These are phyloP conservation scores for Krasilnikovozyma curviuscula DNA, from an alignment of 768 basidiomycete genomes.

Conservation along the genomic window DNA sequence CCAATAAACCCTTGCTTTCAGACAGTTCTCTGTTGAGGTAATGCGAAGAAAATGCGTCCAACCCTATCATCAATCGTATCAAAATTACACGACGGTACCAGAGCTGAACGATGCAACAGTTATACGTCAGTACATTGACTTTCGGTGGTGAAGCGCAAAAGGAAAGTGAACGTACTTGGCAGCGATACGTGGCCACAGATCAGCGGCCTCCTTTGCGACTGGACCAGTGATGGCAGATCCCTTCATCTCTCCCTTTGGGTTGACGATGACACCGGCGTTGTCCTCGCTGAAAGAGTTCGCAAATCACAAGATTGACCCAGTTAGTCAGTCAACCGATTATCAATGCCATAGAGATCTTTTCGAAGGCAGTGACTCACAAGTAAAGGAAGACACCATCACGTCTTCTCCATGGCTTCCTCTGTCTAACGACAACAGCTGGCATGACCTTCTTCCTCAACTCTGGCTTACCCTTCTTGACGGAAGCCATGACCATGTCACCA, in stretches of 20 bases:
- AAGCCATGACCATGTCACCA: constrained; percentile 83
- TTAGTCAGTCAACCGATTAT: no score
- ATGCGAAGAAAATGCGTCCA: no score
- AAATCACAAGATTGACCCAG: no score
- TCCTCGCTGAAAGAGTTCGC: no score
- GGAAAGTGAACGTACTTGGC: constrained; percentile 37
- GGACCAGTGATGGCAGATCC: constrained; percentile 82
- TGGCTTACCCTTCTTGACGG: constrained; percentile 99
- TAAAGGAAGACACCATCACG: constrained; percentile 97
- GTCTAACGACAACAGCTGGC: constrained; percentile 90
- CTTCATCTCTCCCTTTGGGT: constrained; percentile 93
- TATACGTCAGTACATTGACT: neutral
- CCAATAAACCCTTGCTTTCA: no score
- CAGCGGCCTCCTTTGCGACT: constrained; percentile 97
- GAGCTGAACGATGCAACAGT: constrained; percentile 30
- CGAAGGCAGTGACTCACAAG: constrained; percentile 59
- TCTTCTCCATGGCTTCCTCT: constrained; percentile 96
- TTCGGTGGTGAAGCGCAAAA: neutral
- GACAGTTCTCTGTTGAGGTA: no score
- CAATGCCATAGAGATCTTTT: no score
- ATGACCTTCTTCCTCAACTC: constrained; percentile 99
- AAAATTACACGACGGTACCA: constrained; percentile 93
- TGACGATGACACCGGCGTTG: constrained; percentile 22
- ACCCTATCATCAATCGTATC: no score
- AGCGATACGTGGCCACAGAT: constrained; percentile 98